Conservation (phyloP, 345 rosid genomes). For the Pelargonium nanum region DNA sequence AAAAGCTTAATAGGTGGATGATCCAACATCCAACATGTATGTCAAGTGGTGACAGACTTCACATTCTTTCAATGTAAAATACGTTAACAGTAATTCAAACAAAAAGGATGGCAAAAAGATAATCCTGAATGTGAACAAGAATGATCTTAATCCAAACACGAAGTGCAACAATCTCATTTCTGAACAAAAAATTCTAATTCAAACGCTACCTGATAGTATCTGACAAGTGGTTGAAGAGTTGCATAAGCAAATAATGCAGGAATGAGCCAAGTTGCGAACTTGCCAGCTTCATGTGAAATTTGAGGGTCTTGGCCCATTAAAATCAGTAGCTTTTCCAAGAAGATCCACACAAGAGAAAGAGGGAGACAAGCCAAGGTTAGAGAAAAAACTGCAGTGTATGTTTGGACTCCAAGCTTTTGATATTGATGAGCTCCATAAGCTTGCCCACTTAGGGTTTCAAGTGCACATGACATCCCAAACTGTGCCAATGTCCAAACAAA, state of each 20-base stretch:
- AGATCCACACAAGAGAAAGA: constrained; percentile 19
- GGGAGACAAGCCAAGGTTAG: constrained; percentile 18
- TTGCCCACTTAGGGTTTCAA: constrained; percentile 32
- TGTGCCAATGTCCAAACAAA: background rate
- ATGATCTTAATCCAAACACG: constrained; percentile 23
- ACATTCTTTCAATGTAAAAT: no score
- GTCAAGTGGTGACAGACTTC: no score
- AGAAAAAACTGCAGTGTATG: constrained; percentile 17
- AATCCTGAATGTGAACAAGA: no score
- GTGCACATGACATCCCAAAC: constrained; percentile 23
- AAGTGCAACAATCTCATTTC: no score
- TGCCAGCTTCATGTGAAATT: constrained; percentile 18
- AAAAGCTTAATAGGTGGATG: no score
- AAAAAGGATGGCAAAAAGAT: no score
- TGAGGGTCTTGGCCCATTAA: constrained; percentile 24
- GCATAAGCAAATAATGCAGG: constrained; percentile 23
- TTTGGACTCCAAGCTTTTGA: constrained; percentile 18
- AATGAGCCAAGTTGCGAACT: constrained; percentile 23
- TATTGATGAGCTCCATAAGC: constrained; percentile 23
- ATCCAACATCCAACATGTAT: no score
- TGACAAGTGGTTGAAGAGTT: constrained; percentile 16
- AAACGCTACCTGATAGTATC: constrained; percentile 25
- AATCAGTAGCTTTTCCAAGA: constrained; percentile 17
- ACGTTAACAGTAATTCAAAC: no score
- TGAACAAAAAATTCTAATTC: no score